These are phyloP conservation scores for Pseudogymnoascus sp. DNA, from an alignment of 2,329 filamentous ascomycete species.

Conservation along the genomic window DNA sequence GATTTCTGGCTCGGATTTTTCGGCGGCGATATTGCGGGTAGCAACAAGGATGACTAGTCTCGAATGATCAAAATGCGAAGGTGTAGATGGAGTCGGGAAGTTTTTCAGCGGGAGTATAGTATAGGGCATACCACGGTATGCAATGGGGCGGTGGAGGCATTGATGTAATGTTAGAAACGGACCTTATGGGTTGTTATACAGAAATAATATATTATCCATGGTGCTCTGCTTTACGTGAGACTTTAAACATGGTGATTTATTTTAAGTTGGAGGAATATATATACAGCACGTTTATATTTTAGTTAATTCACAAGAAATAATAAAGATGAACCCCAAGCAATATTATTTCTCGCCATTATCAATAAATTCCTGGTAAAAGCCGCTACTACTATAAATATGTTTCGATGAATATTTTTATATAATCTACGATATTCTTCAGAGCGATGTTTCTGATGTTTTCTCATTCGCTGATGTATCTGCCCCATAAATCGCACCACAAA, in stretches of 20 bases:
- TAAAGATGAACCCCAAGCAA: slow-evolving; percentile 48
- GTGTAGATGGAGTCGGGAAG: neutral
- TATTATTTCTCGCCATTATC: slow-evolving; percentile 1
- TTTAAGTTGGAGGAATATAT: neutral
- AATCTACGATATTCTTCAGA: neutral
- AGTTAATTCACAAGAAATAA: neutral
- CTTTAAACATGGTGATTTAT: too few relatives aligned
- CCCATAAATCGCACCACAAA: neutral
- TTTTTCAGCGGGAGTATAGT: slow-evolving; percentile 5
- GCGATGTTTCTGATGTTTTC: neutral
- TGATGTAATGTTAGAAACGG: slow-evolving; percentile 1
- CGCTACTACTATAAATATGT: neutral
- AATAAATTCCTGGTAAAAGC: neutral
- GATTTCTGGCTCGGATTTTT: slow-evolving; percentile 52
- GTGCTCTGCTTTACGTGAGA: neutral
- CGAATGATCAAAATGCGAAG: neutral
- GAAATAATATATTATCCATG: neutral
- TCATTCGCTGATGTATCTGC: neutral
- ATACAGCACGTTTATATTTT: neutral
- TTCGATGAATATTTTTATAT: neutral
- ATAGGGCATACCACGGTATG: neutral
- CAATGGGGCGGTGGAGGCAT: neutral
- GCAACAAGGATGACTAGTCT: slow-evolving; percentile 49
- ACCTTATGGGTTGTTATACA: neutral
- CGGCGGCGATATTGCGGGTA: slow-evolving; percentile 47